Conservation (phyloP, 441 rosid genomes). For the Erysimum cheiri region DNA sequence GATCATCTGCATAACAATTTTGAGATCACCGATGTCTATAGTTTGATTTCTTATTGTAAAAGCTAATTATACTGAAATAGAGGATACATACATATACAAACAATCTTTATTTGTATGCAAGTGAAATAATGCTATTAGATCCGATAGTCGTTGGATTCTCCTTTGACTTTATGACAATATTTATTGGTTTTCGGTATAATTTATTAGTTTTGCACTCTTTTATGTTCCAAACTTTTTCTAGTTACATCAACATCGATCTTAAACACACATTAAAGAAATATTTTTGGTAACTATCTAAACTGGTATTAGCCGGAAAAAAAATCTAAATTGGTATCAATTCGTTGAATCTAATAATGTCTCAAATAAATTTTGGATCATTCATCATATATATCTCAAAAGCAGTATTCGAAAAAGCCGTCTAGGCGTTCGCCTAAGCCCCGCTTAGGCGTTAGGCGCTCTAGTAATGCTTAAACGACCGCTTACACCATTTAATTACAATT, state of each 20-base stretch:
- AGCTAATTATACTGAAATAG: conserved; percentile 10
- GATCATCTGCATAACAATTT: no score
- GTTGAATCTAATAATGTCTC: conserved; percentile 20
- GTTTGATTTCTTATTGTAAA: conserved; percentile 8
- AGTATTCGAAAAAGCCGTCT: no score
- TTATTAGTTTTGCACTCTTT: not conserved
- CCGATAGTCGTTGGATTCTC: conserved; percentile 29
- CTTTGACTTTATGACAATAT: conserved; percentile 28
- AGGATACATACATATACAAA: not conserved
- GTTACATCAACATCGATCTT: conserved; percentile 28
- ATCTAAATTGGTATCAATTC: conserved; percentile 2
- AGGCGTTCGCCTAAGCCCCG: no score
- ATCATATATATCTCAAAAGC: conserved; percentile 20
- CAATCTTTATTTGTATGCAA: conserved; percentile 25
- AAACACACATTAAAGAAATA: conserved; percentile 3
- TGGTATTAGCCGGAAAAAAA: not conserved
- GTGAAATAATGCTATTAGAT: conserved; percentile 29
- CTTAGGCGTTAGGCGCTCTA: no score
- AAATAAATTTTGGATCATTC: conserved; percentile 1
- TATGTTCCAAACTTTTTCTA: not conserved
- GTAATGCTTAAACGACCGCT: no score
- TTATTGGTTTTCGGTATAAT: not conserved
- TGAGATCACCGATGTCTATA: no score
- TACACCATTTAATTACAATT: no score
- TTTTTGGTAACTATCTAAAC: conserved; percentile 8